A percentile compares a stretch with the other conserved stretches of the same genome.
Evolutionary conservation across 805 yeast genomes (phyloP).

Genomic region (Metschnikowia chrysomelidarum): DNA sequence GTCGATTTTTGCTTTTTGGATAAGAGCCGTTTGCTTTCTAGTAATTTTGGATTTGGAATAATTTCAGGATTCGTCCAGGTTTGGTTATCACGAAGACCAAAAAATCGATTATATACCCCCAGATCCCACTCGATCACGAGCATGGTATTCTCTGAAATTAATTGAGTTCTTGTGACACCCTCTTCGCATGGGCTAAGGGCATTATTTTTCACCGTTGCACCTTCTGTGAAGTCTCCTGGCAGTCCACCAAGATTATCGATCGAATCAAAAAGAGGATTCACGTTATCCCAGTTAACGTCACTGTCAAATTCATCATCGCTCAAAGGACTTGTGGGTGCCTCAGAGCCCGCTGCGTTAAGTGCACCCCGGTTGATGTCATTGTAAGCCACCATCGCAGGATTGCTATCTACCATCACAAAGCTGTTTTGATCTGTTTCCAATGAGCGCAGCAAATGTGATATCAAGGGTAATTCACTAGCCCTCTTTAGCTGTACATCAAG

Average conservation of each 20-base stretch:
- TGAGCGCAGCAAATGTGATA: not conserved
- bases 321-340: constrained; percentile 4
- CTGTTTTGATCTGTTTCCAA: constrained; percentile 10
- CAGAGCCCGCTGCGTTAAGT: not conserved
- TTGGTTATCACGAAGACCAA: constrained; percentile 45
- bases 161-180: too few relatives aligned
- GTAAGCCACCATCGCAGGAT: constrained; percentile 4
- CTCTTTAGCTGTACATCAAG: too few relatives aligned
- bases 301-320: constrained; percentile 30
- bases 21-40: constrained; percentile 38
- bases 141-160: constrained; percentile 24
- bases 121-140: constrained; percentile 67
- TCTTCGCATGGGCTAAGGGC: too few relatives aligned
- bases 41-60: constrained; percentile 55
- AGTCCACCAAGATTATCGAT: constrained; percentile 9
- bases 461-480: not conserved
- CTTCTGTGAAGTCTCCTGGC: constrained; percentile 3
- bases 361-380: constrained; percentile 12
- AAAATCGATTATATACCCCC: constrained; percentile 48
- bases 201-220: too few relatives aligned
- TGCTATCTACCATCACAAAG: constrained; percentile 8
- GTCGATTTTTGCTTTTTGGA: constrained; percentile 45
- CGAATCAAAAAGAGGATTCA: constrained; percentile 15
- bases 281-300: constrained; percentile 22
- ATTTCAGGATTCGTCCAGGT: constrained; percentile 50